Evolutionary conservation across 1,139 yeast genomes (phyloP).

Genomic region (Diutina neorugosa): DNA sequence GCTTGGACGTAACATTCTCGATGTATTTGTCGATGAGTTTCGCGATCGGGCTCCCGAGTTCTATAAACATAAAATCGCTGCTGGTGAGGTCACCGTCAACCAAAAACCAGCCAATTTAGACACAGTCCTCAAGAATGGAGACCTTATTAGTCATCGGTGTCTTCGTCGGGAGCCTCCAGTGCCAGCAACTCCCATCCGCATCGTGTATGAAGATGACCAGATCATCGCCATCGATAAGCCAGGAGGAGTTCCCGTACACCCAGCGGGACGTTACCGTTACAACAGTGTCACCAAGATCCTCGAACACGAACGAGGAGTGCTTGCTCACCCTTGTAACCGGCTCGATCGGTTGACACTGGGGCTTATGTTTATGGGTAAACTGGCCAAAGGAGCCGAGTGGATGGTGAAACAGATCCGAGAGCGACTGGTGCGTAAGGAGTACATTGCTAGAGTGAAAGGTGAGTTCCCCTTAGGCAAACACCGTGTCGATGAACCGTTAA

Average conservation of each 20-base stretch:
- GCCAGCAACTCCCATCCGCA: conserved; percentile 52
- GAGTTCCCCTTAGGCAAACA: conserved; percentile 49
- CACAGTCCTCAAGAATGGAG: conserved; percentile 69
- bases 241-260: conserved; percentile 91
- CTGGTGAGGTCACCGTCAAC: conserved; percentile 68
- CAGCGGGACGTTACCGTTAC: conserved; percentile 84
- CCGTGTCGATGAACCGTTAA: conserved; percentile 55
- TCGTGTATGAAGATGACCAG: conserved; percentile 71
- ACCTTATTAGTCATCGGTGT: conserved; percentile 66
- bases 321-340: conserved; percentile 83
- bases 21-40: conserved; percentile 74
- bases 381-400: conserved; percentile 65
- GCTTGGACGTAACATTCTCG: conserved; percentile 71
- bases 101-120: conserved; percentile 52
- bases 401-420: conserved; percentile 67
- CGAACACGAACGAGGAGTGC: conserved; percentile 49
- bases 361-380: conserved; percentile 83
- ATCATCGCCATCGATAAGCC: conserved; percentile 87
- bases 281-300: conserved; percentile 80
- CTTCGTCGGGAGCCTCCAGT: conserved; percentile 94
- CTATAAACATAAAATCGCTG: conserved; percentile 53
- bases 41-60: conserved; percentile 65
- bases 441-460: conserved; percentile 81
- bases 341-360: conserved; percentile 91
- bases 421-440: conserved; percentile 68